Base-by-base conservation (phyloP, 768 basidiomycete species). In the Amanita rimosa region DNA sequence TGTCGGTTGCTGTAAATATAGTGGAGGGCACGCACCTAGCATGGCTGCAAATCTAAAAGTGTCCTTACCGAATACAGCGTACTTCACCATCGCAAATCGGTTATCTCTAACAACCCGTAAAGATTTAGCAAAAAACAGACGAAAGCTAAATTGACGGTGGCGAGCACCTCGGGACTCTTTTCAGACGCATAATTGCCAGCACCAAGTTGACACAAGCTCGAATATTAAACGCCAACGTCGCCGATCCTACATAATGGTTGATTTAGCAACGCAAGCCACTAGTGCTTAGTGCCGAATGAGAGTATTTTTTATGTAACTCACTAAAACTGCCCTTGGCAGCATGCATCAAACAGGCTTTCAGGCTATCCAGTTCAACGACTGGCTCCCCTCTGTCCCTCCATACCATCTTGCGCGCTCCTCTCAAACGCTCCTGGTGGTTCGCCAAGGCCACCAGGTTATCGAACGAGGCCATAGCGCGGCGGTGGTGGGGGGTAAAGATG, bases 401-500 rank as follows among this genome's bases (percentile, higher is more conserved):
- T 3, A 92, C 78, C 64, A 90, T 83, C 61, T 79, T 86, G 48
- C 84, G 73, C 0, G 88, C 85, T 48, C 79, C 80, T 52, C 66
- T 74, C 27, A 91, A 68, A 2, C 77, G 71, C 52, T 91, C 85
- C 60, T 88, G 83, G 62, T 85, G 79, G 64, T 90, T 89, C 4
- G 89, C 90, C 48, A 93, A 72, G 11, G 84, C 85, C 17, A 89
- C 82, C 6, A 93, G 69, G 58, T 86, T 88, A 60, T 91, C 87
- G 55, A 91, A 91, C 0, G 85, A 89, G 7, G 76, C 73, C 67
- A 85, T 79, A 3, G 82, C 76, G 29, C 69, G 67, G 41, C 66
- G 71, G 29, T 68, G 67, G 41, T 66, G 71, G 0, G 79, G 80
- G 0, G 74, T 70, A 54, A 81, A 71, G 5, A 69, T 65, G 46